Conservation (phyloP, 225 moss, liverwort and hornwort species). For the Physcomitrium patens region DNA sequence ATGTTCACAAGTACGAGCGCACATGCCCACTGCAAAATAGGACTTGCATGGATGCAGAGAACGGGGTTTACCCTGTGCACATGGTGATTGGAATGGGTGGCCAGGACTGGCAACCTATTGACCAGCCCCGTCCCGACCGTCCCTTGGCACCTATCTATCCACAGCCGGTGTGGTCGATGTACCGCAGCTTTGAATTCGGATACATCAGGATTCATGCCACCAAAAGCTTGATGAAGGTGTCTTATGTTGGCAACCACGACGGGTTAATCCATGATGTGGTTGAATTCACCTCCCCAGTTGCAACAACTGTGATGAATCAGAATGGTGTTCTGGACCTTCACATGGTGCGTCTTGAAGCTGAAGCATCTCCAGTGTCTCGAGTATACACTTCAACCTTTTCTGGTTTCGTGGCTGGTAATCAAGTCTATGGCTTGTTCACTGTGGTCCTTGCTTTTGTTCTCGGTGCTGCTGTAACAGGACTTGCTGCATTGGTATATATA, state of each 20-base stretch:
- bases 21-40: constrained; percentile 73
- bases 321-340: no score
- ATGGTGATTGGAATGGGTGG: constrained; percentile 96
- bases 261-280: constrained; percentile 81
- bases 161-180: constrained; percentile 80
- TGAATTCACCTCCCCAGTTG: constrained; percentile 39
- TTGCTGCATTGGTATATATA: not conserved
- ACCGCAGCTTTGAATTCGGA: constrained; percentile 72
- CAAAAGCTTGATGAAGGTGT: constrained; percentile 56
- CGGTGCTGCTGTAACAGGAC: constrained; percentile 8
- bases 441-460: constrained; percentile 7
- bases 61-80: constrained; percentile 64
- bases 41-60: constrained; percentile 48
- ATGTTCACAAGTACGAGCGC: constrained; percentile 96
- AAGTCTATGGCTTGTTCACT: not conserved
- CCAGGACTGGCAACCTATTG: constrained; percentile 87
- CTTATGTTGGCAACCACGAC: constrained; percentile 86
- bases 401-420: not conserved
- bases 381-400: no score
- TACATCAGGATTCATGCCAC: constrained; percentile 75
- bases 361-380: no score
- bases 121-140: constrained; percentile 61
- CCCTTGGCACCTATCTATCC: constrained; percentile 73
- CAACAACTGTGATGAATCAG: no score
- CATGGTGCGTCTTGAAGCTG: no score